A percentile compares a stretch with the other conserved stretches of the same genome.
Evolutionary conservation across 2,329 filamentous ascomycete species (phyloP).

Genomic region (Xylariaceae sp.): DNA sequence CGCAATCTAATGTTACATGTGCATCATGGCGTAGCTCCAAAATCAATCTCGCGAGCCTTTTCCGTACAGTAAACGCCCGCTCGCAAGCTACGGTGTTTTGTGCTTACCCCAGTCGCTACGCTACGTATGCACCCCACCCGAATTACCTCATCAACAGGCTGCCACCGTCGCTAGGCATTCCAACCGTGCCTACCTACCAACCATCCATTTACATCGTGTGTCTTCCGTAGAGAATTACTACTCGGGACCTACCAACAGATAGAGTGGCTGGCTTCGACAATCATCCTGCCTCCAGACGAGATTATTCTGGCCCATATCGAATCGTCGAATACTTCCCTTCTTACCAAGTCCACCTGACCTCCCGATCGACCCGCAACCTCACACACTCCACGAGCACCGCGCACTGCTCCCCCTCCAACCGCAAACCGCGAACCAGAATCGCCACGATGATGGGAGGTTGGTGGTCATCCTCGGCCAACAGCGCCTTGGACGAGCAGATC

Average conservation of each 20-base stretch:
- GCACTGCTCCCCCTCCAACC: neutral
- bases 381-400: neutral
- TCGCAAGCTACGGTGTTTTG: neutral
- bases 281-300: neutral
- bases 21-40: too few relatives aligned
- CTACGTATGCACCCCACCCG: neutral
- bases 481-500: constrained; percentile 93
- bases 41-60: neutral
- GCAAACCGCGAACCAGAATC: constrained; percentile 3
- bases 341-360: neutral
- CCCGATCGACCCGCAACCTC: neutral
- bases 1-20: too few relatives aligned
- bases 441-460: constrained; percentile 69
- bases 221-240: neutral
- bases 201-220: neutral
- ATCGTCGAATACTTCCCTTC: constrained; percentile 1
- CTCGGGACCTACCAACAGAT: neutral
- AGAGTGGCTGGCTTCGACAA: constrained; percentile 3
- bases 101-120: neutral
- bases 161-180: neutral
- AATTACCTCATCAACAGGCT: neutral
- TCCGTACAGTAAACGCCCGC: neutral
- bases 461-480: constrained; percentile 90
- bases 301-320: neutral
- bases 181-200: neutral